Base-by-base conservation (phyloP, 345 rosid species). In the Eucalyptus curtisii region DNA sequence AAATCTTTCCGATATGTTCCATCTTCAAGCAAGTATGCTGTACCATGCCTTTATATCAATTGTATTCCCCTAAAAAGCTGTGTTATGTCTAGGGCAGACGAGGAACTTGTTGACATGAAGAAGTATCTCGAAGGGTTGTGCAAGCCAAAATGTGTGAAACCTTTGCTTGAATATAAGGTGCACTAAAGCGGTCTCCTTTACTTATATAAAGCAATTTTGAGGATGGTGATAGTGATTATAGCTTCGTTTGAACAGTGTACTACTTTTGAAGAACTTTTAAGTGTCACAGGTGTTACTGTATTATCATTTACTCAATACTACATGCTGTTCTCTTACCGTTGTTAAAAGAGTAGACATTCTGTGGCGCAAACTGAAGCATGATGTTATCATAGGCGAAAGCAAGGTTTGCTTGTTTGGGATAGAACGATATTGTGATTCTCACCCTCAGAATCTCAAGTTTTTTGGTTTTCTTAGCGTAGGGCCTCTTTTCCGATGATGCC, bases 71-170 rank as follows among this genome's bases (percentile, higher is more conserved):
- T 48, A n/a, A 13, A 76, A 3, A 11, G 84, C 47, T 86, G 24
- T 17, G 47, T 57, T 44, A 33, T 53, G 68, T 57, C 57, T 53
- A 95, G 96, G 97, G 96, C 97, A 88, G 97, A 95, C 8, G 96
- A 95, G 90, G 97, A 95, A 87, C 95, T 89, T 85, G 91, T 89
- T 89, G 97, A 95, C 89, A 96, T 80, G 25, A 95, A 95, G 93
- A 93, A 59, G 90, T 88, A 91, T 89, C 84, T 93, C 88, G 95
- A 93, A 91, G 97, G 94, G 24, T 64, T 92, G 88, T 94, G 97
- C 95, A 94, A 95, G 87, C 94, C 96, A 25, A 94, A 93, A 90
- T 95, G 94, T 76, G 96, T 92, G 92, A 94, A 90, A 89, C 93
- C 93, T 22, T 88, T 93, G 25, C 92, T 94, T 80, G 93, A 89